These are phyloP conservation scores for Iberis pinnata DNA, from an alignment of 345 rosid genomes.

Conservation along the genomic window DNA sequence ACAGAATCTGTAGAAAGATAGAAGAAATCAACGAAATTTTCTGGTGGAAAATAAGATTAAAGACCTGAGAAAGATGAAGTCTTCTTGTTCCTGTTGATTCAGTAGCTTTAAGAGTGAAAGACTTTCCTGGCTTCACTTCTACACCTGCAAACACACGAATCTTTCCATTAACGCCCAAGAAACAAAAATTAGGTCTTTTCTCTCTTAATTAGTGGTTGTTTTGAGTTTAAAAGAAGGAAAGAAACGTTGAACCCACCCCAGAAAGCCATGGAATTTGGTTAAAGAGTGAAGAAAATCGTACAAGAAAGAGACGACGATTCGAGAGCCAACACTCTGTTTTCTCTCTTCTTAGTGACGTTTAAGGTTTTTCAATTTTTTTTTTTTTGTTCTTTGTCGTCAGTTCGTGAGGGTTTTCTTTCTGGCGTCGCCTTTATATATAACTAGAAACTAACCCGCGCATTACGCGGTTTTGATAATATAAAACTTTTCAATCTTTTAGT, in stretches of 20 bases:
- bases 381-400: no score
- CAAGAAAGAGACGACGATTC: neutral
- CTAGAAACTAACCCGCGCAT: no score
- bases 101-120: conserved; percentile 38
- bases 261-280: conserved; percentile 19
- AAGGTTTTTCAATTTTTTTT: no score
- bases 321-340: conserved; percentile 12
- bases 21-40: no score
- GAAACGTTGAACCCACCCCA: conserved; percentile 19
- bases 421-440: no score
- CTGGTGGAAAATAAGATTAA: neutral
- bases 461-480: no score
- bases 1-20: no score
- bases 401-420: no score
- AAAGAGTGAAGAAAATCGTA: neutral
- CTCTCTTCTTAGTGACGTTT: no score
- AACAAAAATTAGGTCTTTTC: neutral
- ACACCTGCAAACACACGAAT: conserved; percentile 41
- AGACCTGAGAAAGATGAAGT: conserved; percentile 67
- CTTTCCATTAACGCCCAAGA: neutral
- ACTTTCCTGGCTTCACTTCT: conserved; percentile 56
- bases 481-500: no score
- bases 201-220: neutral
- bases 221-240: neutral
- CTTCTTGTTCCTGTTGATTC: conserved; percentile 29